Base-by-base conservation (phyloP, 2,329 filamentous ascomycete species). In the Talaromyces rugulosus region DNA sequence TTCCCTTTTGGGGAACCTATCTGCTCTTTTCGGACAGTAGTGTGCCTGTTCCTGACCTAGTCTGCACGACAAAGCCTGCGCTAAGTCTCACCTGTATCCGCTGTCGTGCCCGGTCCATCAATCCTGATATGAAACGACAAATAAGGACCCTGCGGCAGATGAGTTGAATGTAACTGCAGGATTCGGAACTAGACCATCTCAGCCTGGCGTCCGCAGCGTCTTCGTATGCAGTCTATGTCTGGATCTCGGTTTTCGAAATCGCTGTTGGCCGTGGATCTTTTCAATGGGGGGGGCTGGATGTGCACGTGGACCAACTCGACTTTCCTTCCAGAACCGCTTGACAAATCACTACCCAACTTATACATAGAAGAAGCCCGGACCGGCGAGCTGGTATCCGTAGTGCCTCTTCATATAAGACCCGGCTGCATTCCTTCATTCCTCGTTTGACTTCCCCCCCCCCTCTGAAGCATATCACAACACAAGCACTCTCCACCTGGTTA, bases 101-200 rank as follows among this genome's bases (percentile, higher is more conserved):
- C n/a, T 47, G 44, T 8, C 16, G 28, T 53, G 27, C 28, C 30
- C 18, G 50, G 50, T 23, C 27, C 50, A 53, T 53, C 50, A 5
- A 53, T 53, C 50, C 50, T 53, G 50, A 53, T 53, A 53, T 53
- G 50, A 53, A 53, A 53, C 50, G 28, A 31, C 50, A 31, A 53
- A 53, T 53, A 31, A 31, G 50, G 12, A 30, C 50, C 30, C 14
- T 53, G 50, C 50, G 50, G 50, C 30, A 28, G 11, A 53, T 53
- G 50, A 5, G 18, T 31, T 18, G 50, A 31, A 53, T 53, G 50
- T 53, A 53, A 53, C 50, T 53, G 50, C 50, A 23, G 27, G 50
- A 47, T 47, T n/a, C 50, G 28, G 3, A 23, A 2, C 50, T 53
- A 53, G 18, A 3, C 50, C 44, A 3, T 53, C 30, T 31, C 27